Evolutionary conservation across 176 grass and related monocot genomes (phyloP), one percentile per base, ranked within the genome.

Genomic region (Paspalum vaginatum): DNA sequence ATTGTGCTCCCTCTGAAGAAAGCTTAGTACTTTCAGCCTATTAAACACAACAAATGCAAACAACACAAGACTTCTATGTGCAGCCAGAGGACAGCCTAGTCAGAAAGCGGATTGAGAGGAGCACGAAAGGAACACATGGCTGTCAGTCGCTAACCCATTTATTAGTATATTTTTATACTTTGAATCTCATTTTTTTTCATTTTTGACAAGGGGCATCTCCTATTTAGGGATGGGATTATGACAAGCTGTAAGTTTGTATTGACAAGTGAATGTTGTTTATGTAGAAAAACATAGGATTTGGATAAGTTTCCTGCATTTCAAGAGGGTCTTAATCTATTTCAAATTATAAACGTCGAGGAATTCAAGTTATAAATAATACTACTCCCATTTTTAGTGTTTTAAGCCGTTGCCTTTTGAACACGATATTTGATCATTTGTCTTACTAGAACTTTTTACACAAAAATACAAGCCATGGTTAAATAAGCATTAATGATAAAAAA

Each of bases 21-120:
- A 54, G 9, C 48, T 39, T 46, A 46, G 9, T 68, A 45, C 20
- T 24, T 68, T 13, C 20, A 45, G 26, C 17, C 53, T 48, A 39
- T 40, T 49, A 73, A 26, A 73, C 32, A 55, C 39, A 55, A 15
- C 46, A 73, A 73, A 11, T 5, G 38, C 4, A 61, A 45, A 41
- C 40, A 46, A 78, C 56, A 17, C 40, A 39, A 21, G 2, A 80
- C 22, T 47, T 57, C 11, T 37, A 47, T 43, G 6, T 56, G 16
- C 20, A 32, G 16, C 45, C 3, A 73, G 54, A 81, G 76, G 45
- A 43, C 50, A 10, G 32, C 10, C 15, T 41, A 78, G 18, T 37
- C 46, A 47, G 24, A 37, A 66, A 65, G 25, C 46, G 40, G 40
- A 84, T 58, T 70, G 48, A 22, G 49, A 75, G 39, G 56, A 25